Evolutionary conservation across 2,329 filamentous ascomycete genomes (phyloP), one percentile per base, ranked within the genome.

Genomic region (Gyromitra esculenta): DNA sequence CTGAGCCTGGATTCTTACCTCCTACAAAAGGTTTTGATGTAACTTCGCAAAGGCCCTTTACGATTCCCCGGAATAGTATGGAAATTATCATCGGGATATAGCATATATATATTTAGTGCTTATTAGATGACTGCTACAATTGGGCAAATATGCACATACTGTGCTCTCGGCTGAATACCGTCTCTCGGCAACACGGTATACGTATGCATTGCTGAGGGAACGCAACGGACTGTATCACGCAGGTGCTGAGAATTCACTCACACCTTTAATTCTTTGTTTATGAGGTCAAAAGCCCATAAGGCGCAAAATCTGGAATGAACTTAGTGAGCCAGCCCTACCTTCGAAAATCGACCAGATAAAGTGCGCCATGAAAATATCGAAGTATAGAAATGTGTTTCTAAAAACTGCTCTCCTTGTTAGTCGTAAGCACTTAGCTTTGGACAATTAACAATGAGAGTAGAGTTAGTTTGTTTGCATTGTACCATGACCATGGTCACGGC

Each of bases 151-250:
- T 71, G 21, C 45, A 54, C 63, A 56, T 41, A 63, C 25, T 43
- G 41, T 54, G n/a, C 35, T 54, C 25, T 43, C 35, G 67, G 67
- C 57, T 62, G 67, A 62, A 69, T 66, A 41, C 43, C 25, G 21
- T 59, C 21, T 31, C 66, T 69, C 54, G 66, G 66, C 39, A 60
- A 39, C 39, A 41, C 37, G 25, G 37, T 37, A 57, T 45, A 15
- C 39, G 13, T 43, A 67, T 67, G 50, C 64, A 25, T 7, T 52
- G 9, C 25, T 56, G 52, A 56, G 52, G 25, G 25, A 18, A 25
- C 1, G 13, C 25, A 48, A 18, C 21, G 37, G 37, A 25, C 43
- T n/a, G 39, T 37, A 60, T 41, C 56, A 60, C 25, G 25, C 41
- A 37, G 18, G 45, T 60, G n/a, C 13, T 43, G 13, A 15, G 39